These are phyloP conservation scores for Fusarium virguliforme DNA, from an alignment of 2,329 filamentous ascomycete species.

Conservation along the genomic window DNA sequence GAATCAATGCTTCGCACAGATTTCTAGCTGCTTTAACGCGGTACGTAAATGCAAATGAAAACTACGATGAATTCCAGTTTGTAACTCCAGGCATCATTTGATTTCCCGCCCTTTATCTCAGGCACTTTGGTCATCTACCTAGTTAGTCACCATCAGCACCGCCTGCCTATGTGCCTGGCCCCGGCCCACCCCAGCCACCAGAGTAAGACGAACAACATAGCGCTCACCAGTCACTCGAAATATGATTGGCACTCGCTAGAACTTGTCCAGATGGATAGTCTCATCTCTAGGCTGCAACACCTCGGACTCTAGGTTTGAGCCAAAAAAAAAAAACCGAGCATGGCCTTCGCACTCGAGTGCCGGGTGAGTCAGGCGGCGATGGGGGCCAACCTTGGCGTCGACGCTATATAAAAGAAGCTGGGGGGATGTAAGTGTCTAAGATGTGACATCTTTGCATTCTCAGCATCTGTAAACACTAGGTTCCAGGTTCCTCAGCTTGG, in stretches of 20 bases:
- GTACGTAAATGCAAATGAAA: not conserved
- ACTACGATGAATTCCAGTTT: not conserved
- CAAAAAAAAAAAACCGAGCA: not conserved
- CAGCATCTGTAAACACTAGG: not conserved
- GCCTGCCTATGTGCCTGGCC: not conserved
- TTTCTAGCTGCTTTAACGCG: not conserved
- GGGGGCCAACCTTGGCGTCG: not conserved
- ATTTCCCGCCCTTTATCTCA: not conserved
- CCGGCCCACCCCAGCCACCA: conserved; percentile 10
- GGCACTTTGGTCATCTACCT: not conserved
- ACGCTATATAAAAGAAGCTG: not conserved
- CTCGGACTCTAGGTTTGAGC: conserved; percentile 8
- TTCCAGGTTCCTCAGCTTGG: not conserved
- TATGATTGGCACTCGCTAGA: conserved; percentile 10
- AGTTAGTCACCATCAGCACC: not conserved
- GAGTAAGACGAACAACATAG: conserved; percentile 2
- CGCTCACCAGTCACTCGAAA: not conserved
- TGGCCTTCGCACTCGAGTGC: conserved; percentile 14
- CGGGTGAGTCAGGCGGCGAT: conserved; percentile 27
- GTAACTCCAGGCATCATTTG: not conserved
- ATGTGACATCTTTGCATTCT: not conserved
- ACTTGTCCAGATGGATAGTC: not conserved
- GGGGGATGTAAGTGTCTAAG: not conserved
- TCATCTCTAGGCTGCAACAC: conserved; percentile 26
- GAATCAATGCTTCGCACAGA: not conserved